Evolutionary conservation across 23 red algal genomes (phyloP).

Genomic region (Gracilaria gracilis): DNA sequence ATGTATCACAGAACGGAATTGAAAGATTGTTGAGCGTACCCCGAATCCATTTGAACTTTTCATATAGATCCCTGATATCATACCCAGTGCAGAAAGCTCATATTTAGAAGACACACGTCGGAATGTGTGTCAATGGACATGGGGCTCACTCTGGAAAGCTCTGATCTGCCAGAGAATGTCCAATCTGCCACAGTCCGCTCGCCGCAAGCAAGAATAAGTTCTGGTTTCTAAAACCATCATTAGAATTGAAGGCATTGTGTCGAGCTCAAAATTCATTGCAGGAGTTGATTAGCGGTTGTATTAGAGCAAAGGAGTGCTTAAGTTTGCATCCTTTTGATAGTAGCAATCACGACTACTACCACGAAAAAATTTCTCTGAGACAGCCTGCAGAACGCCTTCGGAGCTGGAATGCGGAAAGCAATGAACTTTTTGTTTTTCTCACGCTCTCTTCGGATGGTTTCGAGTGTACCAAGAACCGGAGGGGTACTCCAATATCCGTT

Average conservation of each 20-base stretch:
- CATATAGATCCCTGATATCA: not conserved
- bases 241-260: not conserved
- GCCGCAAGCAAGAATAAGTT: not conserved
- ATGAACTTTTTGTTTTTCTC: slow-evolving; percentile 29
- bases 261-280: not conserved
- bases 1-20: not conserved
- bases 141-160: not conserved
- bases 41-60: not conserved
- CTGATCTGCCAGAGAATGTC: not conserved
- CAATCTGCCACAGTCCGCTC: not conserved
- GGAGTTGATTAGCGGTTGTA: not conserved
- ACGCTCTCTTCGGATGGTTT: slow-evolving; percentile 20
- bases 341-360: slow-evolving; percentile 10
- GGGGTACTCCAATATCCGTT: not conserved
- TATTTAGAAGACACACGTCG: not conserved
- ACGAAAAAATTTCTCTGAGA: not conserved
- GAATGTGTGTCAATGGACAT: slow-evolving; percentile 4
- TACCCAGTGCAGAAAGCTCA: not conserved
- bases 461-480: not conserved
- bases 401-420: not conserved
- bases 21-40: not conserved
- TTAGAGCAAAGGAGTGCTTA: slow-evolving; percentile 1
- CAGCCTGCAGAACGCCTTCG: not conserved
- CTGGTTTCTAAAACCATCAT: slow-evolving; percentile 15
- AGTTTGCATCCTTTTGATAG: not conserved